Conservation (phyloP, 2,329 filamentous ascomycete genomes). For the Colletotrichum chlorophyti region DNA sequence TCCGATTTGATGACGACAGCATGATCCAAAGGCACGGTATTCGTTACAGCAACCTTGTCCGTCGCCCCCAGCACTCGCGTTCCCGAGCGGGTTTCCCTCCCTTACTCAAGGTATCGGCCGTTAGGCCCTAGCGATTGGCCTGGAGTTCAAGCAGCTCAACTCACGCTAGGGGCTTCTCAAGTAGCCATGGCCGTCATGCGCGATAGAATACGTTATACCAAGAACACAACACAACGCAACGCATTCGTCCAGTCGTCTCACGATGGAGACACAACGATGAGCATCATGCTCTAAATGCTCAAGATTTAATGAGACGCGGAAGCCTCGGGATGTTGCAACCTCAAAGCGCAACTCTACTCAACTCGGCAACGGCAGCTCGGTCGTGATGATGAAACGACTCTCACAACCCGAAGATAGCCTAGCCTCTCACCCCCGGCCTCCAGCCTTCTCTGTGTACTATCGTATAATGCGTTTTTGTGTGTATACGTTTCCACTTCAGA, state of each 20-base stretch:
- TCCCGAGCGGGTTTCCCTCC: no score
- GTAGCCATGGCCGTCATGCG: neutral
- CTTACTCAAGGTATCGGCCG: no score
- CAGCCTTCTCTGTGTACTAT: no score
- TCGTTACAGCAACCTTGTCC: slow-evolving; percentile 1
- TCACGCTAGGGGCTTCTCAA: slow-evolving; percentile 7
- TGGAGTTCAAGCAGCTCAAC: neutral
- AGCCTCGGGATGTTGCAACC: slow-evolving; percentile 1
- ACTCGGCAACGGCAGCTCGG: neutral
- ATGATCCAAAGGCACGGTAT: slow-evolving; percentile 3
- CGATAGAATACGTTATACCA: no score
- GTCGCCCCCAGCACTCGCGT: neutral
- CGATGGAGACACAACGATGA: no score
- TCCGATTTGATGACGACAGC: neutral
- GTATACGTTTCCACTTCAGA: no score
- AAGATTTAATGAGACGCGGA: slow-evolving; percentile 10
- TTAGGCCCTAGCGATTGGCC: slow-evolving; percentile 2
- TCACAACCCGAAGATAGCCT: slow-evolving; percentile 7
- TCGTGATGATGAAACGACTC: slow-evolving; percentile 13
- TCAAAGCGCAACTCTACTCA: slow-evolving; percentile 9
- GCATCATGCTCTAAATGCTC: neutral
- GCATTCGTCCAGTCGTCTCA: no score
- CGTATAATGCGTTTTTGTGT: no score
- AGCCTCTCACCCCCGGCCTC: no score
- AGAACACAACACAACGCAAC: neutral